Evolutionary conservation across 495 filamentous ascomycete genomes (phyloP), one percentile per base, ranked within the genome.

Genomic region (Polyplosphaeria fusca): DNA sequence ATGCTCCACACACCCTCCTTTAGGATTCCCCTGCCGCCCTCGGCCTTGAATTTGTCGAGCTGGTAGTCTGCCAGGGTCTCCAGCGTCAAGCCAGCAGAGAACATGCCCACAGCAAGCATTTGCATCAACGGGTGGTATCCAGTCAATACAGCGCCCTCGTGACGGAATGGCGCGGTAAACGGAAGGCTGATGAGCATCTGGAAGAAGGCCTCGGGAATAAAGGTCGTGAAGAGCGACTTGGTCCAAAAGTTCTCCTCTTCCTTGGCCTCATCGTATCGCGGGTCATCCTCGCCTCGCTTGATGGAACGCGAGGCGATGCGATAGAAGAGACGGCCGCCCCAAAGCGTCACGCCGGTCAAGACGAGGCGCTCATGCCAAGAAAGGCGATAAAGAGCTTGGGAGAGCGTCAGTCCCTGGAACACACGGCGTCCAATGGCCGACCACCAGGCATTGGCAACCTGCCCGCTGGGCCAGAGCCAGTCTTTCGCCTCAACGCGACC

Each of bases 371-470:
- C 73, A 0, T 74, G 72, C 58, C 78, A 79, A 1, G 73, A 69
- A 5, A 83, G 64, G 2, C 67, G 66, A 3, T 53, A 54, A 64
- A 76, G 78, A 4, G 78, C 77, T 26, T 68, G 58, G 0, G 50
- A 39, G 2, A 80, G 42, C 0, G 78, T 67, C 27, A 76, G 46
- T 1, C 73, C 70, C 7, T 72, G 56, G 39, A 68, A 61, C 23
- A 74, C 66, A 1, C 68, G 72, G 18, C 68, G 69, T 30, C 80
- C 78, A 45, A 83, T 60, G 35, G 81, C 77, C 47, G 70, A 76
- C 78, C 78, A 80, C 80, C 80, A 84, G 4, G 76, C 80, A 63
- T 81, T 82, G 52, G 71, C 52, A 24, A 82, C 75, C 62, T 77
- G 79, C 18, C 67, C 75, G 2, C 71, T 64, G 0, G 79, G 77